Conservation (phyloP, 176 grass and related monocot species). For the Puya raimondii region DNA sequence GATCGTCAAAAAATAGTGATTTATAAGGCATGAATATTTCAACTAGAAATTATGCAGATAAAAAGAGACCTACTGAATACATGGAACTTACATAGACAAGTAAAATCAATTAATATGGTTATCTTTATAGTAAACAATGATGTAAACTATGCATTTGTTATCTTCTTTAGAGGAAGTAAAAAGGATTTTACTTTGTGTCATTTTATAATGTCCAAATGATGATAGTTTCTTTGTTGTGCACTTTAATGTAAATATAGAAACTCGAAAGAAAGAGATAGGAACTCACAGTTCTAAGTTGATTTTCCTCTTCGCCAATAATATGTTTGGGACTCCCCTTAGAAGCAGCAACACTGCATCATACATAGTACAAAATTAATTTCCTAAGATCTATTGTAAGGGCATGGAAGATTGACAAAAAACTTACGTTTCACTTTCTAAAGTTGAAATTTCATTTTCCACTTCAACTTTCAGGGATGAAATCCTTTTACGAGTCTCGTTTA, state of each 20-base stretch:
- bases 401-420: constrained; percentile 3
- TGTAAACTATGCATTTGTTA: too few species aligned
- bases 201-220: too few species aligned
- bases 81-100: too few species aligned
- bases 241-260: too few species aligned
- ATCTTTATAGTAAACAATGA: too few species aligned
- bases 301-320: constrained; percentile 30
- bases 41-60: not conserved
- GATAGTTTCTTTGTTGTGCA: too few species aligned
- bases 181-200: too few species aligned
- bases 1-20: not conserved
- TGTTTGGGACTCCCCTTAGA: constrained; percentile 29
- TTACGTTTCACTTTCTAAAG: constrained; percentile 25
- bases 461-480: constrained; percentile 6
- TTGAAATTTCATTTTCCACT: constrained; percentile 13
- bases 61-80: not conserved
- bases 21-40: constrained; percentile 1
- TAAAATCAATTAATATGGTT: too few species aligned
- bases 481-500: constrained; percentile 21
- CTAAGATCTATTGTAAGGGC: not conserved
- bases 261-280: constrained; percentile 11
- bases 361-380: not conserved
- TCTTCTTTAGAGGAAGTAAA: too few species aligned
- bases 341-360: constrained; percentile 21
- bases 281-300: constrained; percentile 53